A percentile compares a stretch with the other conserved stretches of the same genome.
phyloP scores from a whole-genome alignment of 805 yeast species.

The Candida tallmaniae region DNA sequence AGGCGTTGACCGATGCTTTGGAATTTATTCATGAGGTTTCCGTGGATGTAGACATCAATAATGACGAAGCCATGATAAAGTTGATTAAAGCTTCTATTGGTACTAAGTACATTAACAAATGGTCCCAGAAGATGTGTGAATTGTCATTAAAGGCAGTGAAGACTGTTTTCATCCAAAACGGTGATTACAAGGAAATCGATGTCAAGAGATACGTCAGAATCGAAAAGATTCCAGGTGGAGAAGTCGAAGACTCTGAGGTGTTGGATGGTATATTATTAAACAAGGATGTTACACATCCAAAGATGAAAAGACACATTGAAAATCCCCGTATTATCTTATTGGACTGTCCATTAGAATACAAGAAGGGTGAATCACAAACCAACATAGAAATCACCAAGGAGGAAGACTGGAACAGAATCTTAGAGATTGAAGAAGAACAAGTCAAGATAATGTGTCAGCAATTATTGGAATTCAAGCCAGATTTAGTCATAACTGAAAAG shows the following conservation, averaged over 20 bases:
- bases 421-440: constrained; percentile 98
- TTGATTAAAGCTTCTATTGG: constrained; percentile 91
- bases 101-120: constrained; percentile 85
- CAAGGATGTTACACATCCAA: constrained; percentile 98
- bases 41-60: constrained; percentile 73
- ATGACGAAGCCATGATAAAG: constrained; percentile 83
- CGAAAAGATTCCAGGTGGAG: constrained; percentile 98
- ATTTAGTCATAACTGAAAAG: constrained; percentile 93
- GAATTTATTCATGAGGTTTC: constrained; percentile 82
- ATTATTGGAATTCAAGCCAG: constrained; percentile 81
- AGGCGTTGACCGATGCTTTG: constrained; percentile 86
- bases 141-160: constrained; percentile 85
- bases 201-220: constrained; percentile 88
- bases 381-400: constrained; percentile 95
- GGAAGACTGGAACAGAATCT: constrained; percentile 91
- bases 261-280: constrained; percentile 89
- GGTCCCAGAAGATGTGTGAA: constrained; percentile 89
- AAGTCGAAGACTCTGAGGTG: constrained; percentile 82
- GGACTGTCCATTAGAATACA: constrained; percentile 96
- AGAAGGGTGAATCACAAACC: constrained; percentile 98
- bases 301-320: constrained; percentile 85
- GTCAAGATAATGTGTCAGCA: constrained; percentile 82
- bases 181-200: constrained; percentile 78
- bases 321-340: constrained; percentile 85
- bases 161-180: constrained; percentile 63